These are phyloP conservation scores for Lyophyllum semitale DNA, from an alignment of 768 basidiomycete genomes.

Conservation along the genomic window DNA sequence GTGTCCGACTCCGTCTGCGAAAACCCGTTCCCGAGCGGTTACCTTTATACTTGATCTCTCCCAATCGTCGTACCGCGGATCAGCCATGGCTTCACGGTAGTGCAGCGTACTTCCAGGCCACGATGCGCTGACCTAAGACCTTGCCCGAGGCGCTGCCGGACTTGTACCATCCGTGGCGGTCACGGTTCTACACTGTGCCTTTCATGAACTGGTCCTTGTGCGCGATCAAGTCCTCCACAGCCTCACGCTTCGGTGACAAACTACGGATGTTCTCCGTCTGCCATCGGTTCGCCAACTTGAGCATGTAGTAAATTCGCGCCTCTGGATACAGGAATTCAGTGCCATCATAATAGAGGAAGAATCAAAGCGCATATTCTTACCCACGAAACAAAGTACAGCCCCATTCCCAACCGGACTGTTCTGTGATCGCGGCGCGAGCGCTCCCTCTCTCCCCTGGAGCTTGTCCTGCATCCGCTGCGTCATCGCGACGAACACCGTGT, in stretches of 20 bases:
- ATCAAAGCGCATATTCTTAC: too few relatives aligned
- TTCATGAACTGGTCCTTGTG: slow-evolving; percentile 36
- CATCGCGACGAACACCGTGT: slow-evolving; percentile 24
- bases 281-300: slow-evolving; percentile 33
- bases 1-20: slow-evolving; percentile 33
- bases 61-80: slow-evolving; percentile 37
- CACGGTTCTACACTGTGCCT: slow-evolving; percentile 29
- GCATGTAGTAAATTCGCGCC: slow-evolving; percentile 33
- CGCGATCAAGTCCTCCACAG: slow-evolving; percentile 32
- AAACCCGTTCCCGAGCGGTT: slow-evolving; percentile 35
- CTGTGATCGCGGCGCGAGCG: slow-evolving; percentile 40
- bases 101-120: slow-evolving; percentile 40
- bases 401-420: slow-evolving; percentile 38
- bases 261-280: slow-evolving; percentile 39
- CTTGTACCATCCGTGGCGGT: slow-evolving; percentile 38
- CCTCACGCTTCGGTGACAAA: too few relatives aligned
- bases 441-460: slow-evolving; percentile 39
- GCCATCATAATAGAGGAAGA: too few relatives aligned
- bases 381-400: slow-evolving; percentile 29
- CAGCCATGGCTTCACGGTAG: slow-evolving; percentile 32
- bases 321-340: slow-evolving; percentile 22
- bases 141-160: slow-evolving; percentile 24
- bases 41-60: slow-evolving; percentile 31
- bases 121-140: slow-evolving; percentile 29
- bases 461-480: slow-evolving; percentile 38